Evolutionary conservation across 306 rosid genomes (phyloP), one percentile per base, ranked within the genome.

Genomic region (Glycyrrhiza uralensis): DNA sequence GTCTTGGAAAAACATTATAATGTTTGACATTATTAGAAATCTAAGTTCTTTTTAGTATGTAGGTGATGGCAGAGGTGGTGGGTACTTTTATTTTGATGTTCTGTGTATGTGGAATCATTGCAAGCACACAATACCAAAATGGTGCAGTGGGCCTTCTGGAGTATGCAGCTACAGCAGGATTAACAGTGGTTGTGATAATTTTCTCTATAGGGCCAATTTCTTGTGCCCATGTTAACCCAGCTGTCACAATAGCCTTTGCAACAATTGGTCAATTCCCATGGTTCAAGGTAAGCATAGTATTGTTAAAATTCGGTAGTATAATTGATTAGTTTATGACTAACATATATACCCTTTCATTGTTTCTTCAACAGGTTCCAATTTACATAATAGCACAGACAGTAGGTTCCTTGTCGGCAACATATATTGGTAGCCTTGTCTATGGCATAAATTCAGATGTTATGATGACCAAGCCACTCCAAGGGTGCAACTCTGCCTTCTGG

Each of bases 191-290:
- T 13, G 97, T 93, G 45, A 66, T 90, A 26, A 84, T 86, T 28
- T 90, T 88, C 85, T 82, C 93, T 0, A 82, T 87, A 28, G 96
- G 89, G 2, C 77, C 86, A 20, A 87, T 93, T 76, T 93, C 97
- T 55, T 89, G 85, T 76, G 97, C 98, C 0, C 98, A 90, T 78
- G 89, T 93, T 66, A 93, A 93, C 75, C 98, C 97, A 17, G 88
- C 98, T 15, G 83, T 85, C 72, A 93, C 98, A 35, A 30, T 90
- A 61, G 97, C 98, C 71, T 88, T 89, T 66, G 98, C 97, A 52
- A 79, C 84, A 51, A 76, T 84, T n/a, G 97, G 96, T 51, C 85
- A 85, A 66, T 87, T 88, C 56, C 92, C 97, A 58, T 90, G 96
- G 98, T 66, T 77, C 60, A 84, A 78, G 93, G 96, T 92, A 75